Evolutionary conservation across 2,329 filamentous ascomycete species (phyloP), one percentile per base, ranked within the genome.

Genomic region (Alternaria sp.): DNA sequence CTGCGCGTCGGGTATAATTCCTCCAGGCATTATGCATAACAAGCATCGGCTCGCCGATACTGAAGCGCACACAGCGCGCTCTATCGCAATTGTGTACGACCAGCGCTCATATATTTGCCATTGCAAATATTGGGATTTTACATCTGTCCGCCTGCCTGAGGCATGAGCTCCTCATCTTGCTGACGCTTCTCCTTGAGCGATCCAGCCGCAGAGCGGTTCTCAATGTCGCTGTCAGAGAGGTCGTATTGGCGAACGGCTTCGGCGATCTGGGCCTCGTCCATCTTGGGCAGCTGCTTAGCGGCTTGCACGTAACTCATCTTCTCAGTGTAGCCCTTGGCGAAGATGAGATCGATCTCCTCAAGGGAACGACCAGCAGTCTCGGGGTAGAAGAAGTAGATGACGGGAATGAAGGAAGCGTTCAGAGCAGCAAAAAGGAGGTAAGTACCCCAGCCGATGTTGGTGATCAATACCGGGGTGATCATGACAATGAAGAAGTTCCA

Each of bases 381-480:
- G 0, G 86, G 85, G 59, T 87, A 84, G 78, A 86, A 84, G 78
- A 86, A 83, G 73, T 80, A 84, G 70, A 85, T 83, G 60, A 84
- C 57, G 11, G 84, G 84, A 44, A 86, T 80, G 76, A 85, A 85
- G 42, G 75, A 64, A 7, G 78, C 82, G 78, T 86, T 86, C 59
- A 86, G 80, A 11, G 82, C 78, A 4, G 82, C 82, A 72, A 86
- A 87, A 75, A 82, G 75, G 54, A 83, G 77, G 61, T 81, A 82
- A 7, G 78, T 80, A 12, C 74, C 78, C 76, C 78, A 80, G 0
- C 69, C 65, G 42, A 81, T 80, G 53, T 63, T 74, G 57, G 55
- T 67, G 11, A 78, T 68, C 61, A 80, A 69, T 12, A 80, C 75
- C 0, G 80, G 80, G 0, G 79, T 81, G 52, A 81, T 80, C 79